Conservation (phyloP, 169 alveolate species). For the Besnoitia besnoiti region DNA sequence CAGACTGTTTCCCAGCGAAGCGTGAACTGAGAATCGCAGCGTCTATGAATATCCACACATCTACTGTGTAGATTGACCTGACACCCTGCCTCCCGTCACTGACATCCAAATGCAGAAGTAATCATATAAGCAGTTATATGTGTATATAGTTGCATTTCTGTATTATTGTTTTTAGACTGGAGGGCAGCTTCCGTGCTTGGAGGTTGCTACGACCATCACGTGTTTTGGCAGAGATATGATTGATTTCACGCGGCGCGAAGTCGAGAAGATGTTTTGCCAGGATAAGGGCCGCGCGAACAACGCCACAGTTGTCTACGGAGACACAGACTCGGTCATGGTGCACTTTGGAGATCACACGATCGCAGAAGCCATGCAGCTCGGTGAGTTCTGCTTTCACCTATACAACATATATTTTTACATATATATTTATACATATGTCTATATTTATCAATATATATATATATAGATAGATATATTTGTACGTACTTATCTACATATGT, state of each 20-base stretch:
- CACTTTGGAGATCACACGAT: conserved; percentile 90
- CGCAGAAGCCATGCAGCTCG: conserved; percentile 93
- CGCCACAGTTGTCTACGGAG: conserved; percentile 96
- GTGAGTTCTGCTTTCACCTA: conserved; percentile 61
- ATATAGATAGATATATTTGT: too few species aligned
- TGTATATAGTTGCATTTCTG: neutral
- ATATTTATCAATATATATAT: too few species aligned
- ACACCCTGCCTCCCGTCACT: neutral
- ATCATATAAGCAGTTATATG: neutral
- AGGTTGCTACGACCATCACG: conserved; percentile 95
- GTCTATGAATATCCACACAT: neutral
- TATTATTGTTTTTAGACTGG: conserved; percentile 75
- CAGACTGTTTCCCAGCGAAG: too few species aligned
- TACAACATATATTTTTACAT: neutral
- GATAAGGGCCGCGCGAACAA: conserved; percentile 91
- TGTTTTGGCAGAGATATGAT: conserved; percentile 97
- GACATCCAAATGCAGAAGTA: too few species aligned
- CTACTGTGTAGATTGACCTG: neutral
- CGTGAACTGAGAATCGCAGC: too few species aligned
- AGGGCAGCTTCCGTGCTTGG: conserved; percentile 97
- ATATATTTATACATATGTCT: too few species aligned
- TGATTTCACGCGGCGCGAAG: conserved; percentile 75
- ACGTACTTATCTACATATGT: too few species aligned
- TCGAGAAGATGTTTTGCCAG: conserved; percentile 56
- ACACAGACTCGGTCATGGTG: conserved; percentile 99